Base-by-base conservation (phyloP, 331 rosid species). In the Dryas integrifolia region DNA sequence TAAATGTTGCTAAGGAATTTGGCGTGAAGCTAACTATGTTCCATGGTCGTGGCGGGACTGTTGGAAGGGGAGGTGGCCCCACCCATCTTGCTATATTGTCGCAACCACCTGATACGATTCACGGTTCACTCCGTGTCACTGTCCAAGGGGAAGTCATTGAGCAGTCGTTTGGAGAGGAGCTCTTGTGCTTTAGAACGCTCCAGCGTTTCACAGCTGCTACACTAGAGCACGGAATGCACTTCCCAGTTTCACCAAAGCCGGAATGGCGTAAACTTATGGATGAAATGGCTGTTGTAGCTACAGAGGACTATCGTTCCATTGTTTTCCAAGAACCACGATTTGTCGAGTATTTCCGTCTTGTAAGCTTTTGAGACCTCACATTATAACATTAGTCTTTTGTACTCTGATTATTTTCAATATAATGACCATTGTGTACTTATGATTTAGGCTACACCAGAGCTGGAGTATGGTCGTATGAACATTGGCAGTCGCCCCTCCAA, bases 1-100 rank as follows among this genome's bases (percentile, higher is more conserved):
- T 90, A 57, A 86, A 88, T 1, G 99, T 95, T n/a, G 98, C 99
- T 3, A 86, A 95, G 84, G 45, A 89, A 56, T 92, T 46, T 56
- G 96, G 97, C 71, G 86, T 95, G 67, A 95, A 95, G 92, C 83
- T 95, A 65, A 95, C 97, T 15, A 95, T 95, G 99, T 95, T 95
- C 85, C 99, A 95, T 0, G 99, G 99, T 73, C 96, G 99, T 5
- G 99, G 99, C 76, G 99, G 99, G 58, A 95, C 99, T 10, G 99
- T 91, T 58, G 99, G 99, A 73, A 84, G 99, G 80, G 97, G 99
- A 77, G 99, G 99, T 15, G 99, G 99, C 5, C 99, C 99, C 41
- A 91, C 96, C 77, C 99, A 95, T 86, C 97, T 95, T 74, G 99
- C 99, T 76, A 95, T 95, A 76, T 79, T 95, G 78, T 95, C 99